Evolutionary conservation across 768 basidiomycete genomes (phyloP).

Genomic region (Peribolospora baueri): DNA sequence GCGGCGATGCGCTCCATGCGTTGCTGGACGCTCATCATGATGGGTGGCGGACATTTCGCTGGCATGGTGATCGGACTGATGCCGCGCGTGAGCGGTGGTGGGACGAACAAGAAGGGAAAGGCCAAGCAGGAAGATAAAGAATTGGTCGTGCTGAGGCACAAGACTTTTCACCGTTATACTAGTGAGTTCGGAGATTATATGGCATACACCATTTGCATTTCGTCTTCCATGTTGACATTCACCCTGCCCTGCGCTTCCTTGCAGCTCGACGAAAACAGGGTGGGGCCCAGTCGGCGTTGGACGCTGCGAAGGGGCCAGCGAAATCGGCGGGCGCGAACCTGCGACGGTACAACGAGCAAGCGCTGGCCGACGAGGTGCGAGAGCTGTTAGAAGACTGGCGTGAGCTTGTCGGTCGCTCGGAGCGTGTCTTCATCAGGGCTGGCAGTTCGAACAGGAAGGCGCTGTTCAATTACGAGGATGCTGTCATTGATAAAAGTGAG

Average conservation of each 20-base stretch:
- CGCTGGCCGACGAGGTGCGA: constrained; percentile 82
- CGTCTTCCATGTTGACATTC: not conserved
- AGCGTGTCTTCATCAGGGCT: constrained; percentile 76
- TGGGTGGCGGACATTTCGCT: constrained; percentile 93
- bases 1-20: constrained; percentile 13
- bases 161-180: constrained; percentile 96
- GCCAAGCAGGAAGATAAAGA: constrained; percentile 45
- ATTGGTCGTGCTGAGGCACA: constrained; percentile 58
- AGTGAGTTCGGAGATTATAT: constrained; percentile 31
- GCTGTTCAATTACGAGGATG: constrained; percentile 70
- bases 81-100: constrained; percentile 2
- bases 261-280: constrained; percentile 90
- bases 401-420: constrained; percentile 62
- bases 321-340: constrained; percentile 83
- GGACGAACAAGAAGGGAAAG: constrained; percentile 19
- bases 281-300: constrained; percentile 74
- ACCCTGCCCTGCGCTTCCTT: no score
- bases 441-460: constrained; percentile 65
- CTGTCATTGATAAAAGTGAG: constrained; percentile 40
- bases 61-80: constrained; percentile 42
- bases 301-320: constrained; percentile 75
- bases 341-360: constrained; percentile 83
- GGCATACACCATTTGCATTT: not conserved
- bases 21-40: constrained; percentile 80
- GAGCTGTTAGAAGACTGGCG: constrained; percentile 59